Percentiles rank a stretch among this genome's conserved stretches.
phyloP scores from a whole-genome alignment of 352 stramenopile species.

The Pythium aquatile region DNA sequence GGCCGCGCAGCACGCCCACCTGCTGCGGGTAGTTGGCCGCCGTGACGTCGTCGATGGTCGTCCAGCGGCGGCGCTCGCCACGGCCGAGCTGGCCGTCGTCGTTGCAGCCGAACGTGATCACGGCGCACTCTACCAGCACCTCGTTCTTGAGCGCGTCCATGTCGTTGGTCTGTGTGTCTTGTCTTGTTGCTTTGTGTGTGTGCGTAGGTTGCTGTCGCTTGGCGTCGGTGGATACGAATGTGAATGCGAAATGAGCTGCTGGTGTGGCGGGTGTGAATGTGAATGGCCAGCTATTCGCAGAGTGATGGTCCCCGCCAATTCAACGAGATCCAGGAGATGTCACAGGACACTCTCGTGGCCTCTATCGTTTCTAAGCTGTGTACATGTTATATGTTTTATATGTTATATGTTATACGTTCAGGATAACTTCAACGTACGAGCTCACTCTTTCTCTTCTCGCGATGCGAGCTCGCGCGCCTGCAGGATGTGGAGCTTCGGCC shows the following conservation, averaged over 20 bases:
- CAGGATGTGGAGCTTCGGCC: slow-evolving; percentile 47
- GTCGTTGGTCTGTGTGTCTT: not conserved
- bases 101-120: slow-evolving; percentile 80
- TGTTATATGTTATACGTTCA: slow-evolving; percentile 12
- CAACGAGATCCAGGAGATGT: slow-evolving; percentile 8
- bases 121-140: slow-evolving; percentile 32
- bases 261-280: slow-evolving; percentile 9
- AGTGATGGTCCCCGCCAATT: slow-evolving; percentile 12
- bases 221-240: slow-evolving; percentile 16
- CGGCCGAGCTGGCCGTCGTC: slow-evolving; percentile 80
- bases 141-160: slow-evolving; percentile 14
- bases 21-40: slow-evolving; percentile 74
- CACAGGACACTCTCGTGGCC: not conserved
- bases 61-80: slow-evolving; percentile 52
- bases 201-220: not conserved
- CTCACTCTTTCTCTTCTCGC: slow-evolving; percentile 7
- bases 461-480: slow-evolving; percentile 33
- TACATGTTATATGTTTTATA: slow-evolving; percentile 12
- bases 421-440: not conserved
- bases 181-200: not conserved
- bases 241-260: slow-evolving; percentile 3
- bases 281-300: not conserved
- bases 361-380: slow-evolving; percentile 15
- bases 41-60: slow-evolving; percentile 70
- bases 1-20: slow-evolving; percentile 41